A percentile compares a stretch with the other conserved stretches of the same genome.
These are phyloP conservation scores for Nissolia schottii DNA, from an alignment of 306 rosid genomes.

Conservation along the genomic window DNA sequence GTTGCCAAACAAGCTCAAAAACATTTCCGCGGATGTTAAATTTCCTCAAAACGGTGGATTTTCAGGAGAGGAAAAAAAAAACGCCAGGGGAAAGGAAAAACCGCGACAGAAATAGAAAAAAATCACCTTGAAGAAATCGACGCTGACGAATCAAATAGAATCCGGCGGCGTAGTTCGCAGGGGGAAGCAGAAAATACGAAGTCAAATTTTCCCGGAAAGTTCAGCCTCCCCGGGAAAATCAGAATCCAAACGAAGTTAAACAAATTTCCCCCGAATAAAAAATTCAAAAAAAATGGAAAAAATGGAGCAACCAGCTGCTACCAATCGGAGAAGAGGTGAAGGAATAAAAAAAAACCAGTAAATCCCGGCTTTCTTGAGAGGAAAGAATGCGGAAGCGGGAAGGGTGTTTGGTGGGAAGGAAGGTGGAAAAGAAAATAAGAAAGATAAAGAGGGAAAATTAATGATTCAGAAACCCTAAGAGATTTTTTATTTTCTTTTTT, in stretches of 20 bases:
- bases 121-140: conserved; percentile 38
- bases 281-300: neutral
- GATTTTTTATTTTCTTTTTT: neutral
- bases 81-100: neutral
- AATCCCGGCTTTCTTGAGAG: conserved; percentile 18
- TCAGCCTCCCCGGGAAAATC: conserved; percentile 19
- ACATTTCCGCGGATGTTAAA: neutral
- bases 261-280: neutral
- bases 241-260: conserved; percentile 22
- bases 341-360: too few species aligned
- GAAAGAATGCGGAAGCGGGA: conserved; percentile 36
- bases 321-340: neutral
- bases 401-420: conserved; percentile 64
- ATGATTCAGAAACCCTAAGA: conserved; percentile 42
- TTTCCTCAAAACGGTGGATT: neutral
- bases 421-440: conserved; percentile 9
- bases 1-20: neutral
- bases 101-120: neutral
- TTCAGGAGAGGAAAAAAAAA: neutral
- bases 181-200: conserved; percentile 32
- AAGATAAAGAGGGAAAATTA: conserved; percentile 6
- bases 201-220: conserved; percentile 23
- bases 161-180: conserved; percentile 24
- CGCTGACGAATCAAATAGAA: conserved; percentile 25
- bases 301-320: neutral